Base-by-base conservation (phyloP, 2,329 filamentous ascomycete genomes). In the Cladosporium colombiae region DNA sequence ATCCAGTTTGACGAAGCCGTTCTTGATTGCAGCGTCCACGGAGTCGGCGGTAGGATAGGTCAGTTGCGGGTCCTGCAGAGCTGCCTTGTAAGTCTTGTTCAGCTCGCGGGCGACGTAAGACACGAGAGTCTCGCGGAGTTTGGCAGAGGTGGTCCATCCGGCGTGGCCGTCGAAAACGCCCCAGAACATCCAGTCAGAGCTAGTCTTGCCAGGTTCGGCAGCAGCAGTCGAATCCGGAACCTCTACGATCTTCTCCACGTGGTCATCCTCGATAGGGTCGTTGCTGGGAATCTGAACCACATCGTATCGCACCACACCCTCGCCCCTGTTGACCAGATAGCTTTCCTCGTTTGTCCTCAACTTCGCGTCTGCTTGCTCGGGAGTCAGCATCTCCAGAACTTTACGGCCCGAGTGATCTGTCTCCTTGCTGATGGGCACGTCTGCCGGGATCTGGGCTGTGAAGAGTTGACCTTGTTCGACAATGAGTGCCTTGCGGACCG, bases 121-220 rank as follows among this genome's bases (percentile, higher is more conserved):
- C 72, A 99, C 97, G 65, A 99, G 85, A 16, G 91, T 90, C 78
- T 99, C 93, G 66, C 95, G 91, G 66, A 99, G 83, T 76, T 97
- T 98, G 23, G 95, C 95, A 46, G 95, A 98, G 7, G 95, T 99
- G 5, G 95, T 97, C 95, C 95, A 99, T 71, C 95, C 95, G 55
- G 92, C 96, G 79, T 99, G 95, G 0, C 95, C 95, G 76, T 99
- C 95, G 78, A 98, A 99, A 21, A 99, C 93, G 66, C 93, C 95
- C 95, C 96, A 99, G 78, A 99, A 99, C 93, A 98, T 98, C 95
- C 95, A 99, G 79, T 99, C 96, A 68, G 86, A 91, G 66, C 84
- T 88, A 21, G 83, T 70, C 18, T 85, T 83, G 44, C 84, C 79
- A 75, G 85, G 80, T 73, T 85, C 81, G 8, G 83, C 82, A 18